phyloP scores from a whole-genome alignment of 2,329 filamentous ascomycete genomes.

The Scopulariopsis brevicaulis region DNA sequence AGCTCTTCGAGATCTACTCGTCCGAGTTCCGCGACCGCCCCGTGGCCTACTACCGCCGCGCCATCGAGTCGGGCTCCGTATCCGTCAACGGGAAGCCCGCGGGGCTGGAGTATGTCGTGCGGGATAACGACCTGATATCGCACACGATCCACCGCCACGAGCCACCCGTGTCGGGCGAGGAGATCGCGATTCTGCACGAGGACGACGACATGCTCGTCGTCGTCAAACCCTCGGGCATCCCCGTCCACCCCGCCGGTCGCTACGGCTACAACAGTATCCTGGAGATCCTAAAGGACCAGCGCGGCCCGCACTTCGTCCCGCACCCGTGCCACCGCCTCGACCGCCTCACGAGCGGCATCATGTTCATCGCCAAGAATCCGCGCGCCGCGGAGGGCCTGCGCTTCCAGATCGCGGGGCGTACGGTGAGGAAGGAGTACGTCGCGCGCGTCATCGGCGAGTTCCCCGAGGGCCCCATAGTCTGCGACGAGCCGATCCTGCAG shows the following conservation, averaged over 20 bases:
- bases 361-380: constrained; percentile 90
- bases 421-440: constrained; percentile 90
- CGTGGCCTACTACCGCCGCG: constrained; percentile 73
- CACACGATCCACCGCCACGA: constrained; percentile 95
- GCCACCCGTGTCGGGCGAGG: constrained; percentile 74
- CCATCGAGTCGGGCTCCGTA: constrained; percentile 72
- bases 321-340: constrained; percentile 87
- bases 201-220: constrained; percentile 91
- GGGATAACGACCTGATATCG: constrained; percentile 83
- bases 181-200: constrained; percentile 78
- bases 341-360: constrained; percentile 85
- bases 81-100: constrained; percentile 66
- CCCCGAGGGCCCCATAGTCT: constrained; percentile 81
- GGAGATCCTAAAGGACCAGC: constrained; percentile 81
- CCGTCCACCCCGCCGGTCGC: constrained; percentile 87
- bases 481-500: constrained; percentile 84
- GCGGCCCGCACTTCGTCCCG: constrained; percentile 40
- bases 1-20: constrained; percentile 76
- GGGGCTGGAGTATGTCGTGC: constrained; percentile 57
- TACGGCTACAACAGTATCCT: constrained; percentile 94
- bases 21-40: constrained; percentile 87
- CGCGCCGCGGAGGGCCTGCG: constrained; percentile 69
- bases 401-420: constrained; percentile 64
- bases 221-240: constrained; percentile 90
- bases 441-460: constrained; percentile 86